Evolutionary conservation across 2,329 filamentous ascomycete species (phyloP).

Genomic region (Epichloe bromicola): DNA sequence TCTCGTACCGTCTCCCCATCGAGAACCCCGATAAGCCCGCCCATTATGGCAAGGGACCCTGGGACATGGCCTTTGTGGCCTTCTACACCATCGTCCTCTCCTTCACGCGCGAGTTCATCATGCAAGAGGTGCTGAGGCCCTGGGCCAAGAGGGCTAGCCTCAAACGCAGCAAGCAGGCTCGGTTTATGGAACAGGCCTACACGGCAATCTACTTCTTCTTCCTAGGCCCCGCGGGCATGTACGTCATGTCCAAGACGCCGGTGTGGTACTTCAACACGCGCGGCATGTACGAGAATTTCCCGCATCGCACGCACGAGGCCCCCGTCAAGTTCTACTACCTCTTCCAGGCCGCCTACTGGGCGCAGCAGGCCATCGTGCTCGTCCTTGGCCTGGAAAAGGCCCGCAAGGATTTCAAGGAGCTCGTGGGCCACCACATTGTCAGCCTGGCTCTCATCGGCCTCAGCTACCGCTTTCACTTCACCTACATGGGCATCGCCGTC

Average conservation of each 20-base stretch:
- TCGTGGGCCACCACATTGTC: constrained; percentile 84
- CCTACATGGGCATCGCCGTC: constrained; percentile 83
- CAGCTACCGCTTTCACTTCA: constrained; percentile 94
- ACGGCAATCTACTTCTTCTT: constrained; percentile 81
- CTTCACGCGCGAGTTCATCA: constrained; percentile 90
- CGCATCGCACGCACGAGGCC: constrained; percentile 67
- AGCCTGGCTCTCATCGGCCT: constrained; percentile 70
- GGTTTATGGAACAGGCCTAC: constrained; percentile 95
- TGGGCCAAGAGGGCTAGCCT: constrained; percentile 60
- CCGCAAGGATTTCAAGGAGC: constrained; percentile 87
- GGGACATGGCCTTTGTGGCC: constrained; percentile 73
- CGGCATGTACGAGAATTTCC: constrained; percentile 87
- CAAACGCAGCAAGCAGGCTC: constrained; percentile 64
- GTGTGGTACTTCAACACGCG: constrained; percentile 92
- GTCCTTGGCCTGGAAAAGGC: constrained; percentile 82
- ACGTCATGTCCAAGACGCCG: constrained; percentile 80
- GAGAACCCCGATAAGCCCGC: constrained; percentile 28
- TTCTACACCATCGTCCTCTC: constrained; percentile 87
- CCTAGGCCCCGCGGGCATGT: constrained; percentile 73
- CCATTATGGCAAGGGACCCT: constrained; percentile 80
- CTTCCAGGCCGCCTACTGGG: constrained; percentile 90
- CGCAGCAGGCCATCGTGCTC: constrained; percentile 83
- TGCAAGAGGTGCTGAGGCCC: constrained; percentile 77
- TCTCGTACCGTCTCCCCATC: constrained; percentile 65
- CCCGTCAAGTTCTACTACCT: constrained; percentile 93